These are phyloP conservation scores for Pythium utonaiense DNA, from an alignment of 352 stramenopile genomes.

Conservation along the genomic window DNA sequence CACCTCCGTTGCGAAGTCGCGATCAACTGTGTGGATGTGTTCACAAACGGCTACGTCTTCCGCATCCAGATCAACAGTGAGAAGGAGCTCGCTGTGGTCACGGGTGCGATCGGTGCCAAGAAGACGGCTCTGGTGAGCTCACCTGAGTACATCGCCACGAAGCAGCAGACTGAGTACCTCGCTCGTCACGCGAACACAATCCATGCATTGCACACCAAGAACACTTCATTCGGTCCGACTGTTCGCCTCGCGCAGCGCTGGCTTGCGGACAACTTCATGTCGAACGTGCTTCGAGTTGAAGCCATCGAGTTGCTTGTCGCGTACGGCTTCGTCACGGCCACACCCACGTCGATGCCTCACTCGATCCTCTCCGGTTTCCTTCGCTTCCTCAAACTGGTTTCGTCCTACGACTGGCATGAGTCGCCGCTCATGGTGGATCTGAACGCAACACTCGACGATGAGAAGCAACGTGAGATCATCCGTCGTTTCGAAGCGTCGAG, in stretches of 20 bases:
- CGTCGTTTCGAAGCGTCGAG: conserved; percentile 78
- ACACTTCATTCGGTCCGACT: conserved; percentile 73
- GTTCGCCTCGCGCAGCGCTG: conserved; percentile 80
- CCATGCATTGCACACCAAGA: conserved; percentile 75
- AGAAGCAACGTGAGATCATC: conserved; percentile 59
- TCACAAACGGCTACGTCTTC: conserved; percentile 82
- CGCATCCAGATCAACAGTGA: conserved; percentile 77
- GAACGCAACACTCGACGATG: conserved; percentile 54
- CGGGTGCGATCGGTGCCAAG: conserved; percentile 47
- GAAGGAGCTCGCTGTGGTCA: conserved; percentile 67
- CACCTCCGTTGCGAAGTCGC: conserved; percentile 72
- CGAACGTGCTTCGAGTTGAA: conserved; percentile 63
- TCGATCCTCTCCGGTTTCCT: conserved; percentile 81
- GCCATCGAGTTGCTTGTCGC: conserved; percentile 79
- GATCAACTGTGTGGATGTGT: conserved; percentile 73
- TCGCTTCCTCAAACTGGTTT: conserved; percentile 69
- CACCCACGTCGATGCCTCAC: conserved; percentile 48
- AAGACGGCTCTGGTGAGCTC: conserved; percentile 61
- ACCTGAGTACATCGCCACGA: conserved; percentile 52
- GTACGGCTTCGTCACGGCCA: conserved; percentile 56
- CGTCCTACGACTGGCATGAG: conserved; percentile 72
- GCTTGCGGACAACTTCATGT: conserved; percentile 77
- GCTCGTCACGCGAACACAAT: conserved; percentile 66
- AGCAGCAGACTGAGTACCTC: conserved; percentile 61
- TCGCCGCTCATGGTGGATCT: conserved; percentile 73